Base-by-base conservation (phyloP, 805 yeast species). In the Candida incommunis region DNA sequence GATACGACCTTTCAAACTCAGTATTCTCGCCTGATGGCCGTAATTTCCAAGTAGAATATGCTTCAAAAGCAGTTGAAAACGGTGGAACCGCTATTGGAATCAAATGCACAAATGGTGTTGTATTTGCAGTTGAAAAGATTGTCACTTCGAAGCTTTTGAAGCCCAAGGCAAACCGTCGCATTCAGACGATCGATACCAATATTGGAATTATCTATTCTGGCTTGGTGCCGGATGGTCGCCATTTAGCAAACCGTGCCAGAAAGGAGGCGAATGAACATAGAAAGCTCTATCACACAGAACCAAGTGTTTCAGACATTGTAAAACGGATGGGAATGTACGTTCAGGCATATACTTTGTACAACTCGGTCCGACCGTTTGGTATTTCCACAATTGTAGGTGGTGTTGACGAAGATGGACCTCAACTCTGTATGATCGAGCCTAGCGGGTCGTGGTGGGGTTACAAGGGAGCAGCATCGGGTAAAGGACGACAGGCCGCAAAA, bases 391-490 rank as follows among this genome's bases (percentile, higher is more conserved):
- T 92, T 50, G 74, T 92, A 41, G 98, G 96, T 44, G 98, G 98
- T 52, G 76, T 84, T 42, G 97, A 90, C 61, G 80, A 76, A 40
- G 76, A 82, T 49, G 97, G 96, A 11, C 76, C 94, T 20, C 96
- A 90, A 62, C 73, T 92, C 55, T 90, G 82, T 67, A 92, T 90
- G 96, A 72, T 92, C 48, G 99, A 92, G 63, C 98, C 99, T 55
- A 83, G 94, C 62, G 99, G 99, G 50, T 71, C 86, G 1, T 86
- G 80, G 59, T 94, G 98, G 97, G 99, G 99, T 43, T 92, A 92
- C 66, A 72, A 75, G 45, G 98, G 96, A 49, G 94, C 96, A 34
- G 98, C 99, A 16, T 78, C 96, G 3, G 99, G 99, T 51, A 92
- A 90, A 63, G 99, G 99, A 42, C 78, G 97, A 64, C 99, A 92